These are phyloP conservation scores for Termitomyces sp. DNA, from an alignment of 768 basidiomycete species.

Conservation along the genomic window DNA sequence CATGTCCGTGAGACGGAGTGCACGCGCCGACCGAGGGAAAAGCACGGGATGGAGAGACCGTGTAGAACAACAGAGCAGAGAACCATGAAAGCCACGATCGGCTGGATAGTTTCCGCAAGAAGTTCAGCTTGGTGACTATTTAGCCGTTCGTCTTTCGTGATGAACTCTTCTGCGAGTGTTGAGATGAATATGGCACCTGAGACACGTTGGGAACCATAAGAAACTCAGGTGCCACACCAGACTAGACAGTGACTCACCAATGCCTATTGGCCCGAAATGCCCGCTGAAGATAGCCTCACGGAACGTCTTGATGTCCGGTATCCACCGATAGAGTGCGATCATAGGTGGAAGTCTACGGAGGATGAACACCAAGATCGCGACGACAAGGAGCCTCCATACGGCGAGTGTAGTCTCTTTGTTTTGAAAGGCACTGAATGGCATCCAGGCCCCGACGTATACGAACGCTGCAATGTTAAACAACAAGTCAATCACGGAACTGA, in stretches of 20 bases:
- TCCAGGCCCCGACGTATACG: conserved; percentile 96
- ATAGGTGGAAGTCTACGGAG: conserved; percentile 83
- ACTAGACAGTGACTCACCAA: conserved; percentile 38
- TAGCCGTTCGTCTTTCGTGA: conserved; percentile 37
- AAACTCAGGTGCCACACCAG: background rate
- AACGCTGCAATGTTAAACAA: conserved; percentile 95
- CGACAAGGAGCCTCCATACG: conserved; percentile 80
- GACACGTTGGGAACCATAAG: background rate
- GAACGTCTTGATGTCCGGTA: conserved; percentile 93
- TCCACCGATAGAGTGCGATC: conserved; percentile 82
- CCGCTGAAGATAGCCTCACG: conserved; percentile 93
- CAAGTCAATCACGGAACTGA: conserved; percentile 93
- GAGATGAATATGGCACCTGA: conserved; percentile 90
- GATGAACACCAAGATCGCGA: conserved; percentile 77
- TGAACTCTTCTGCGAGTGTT: conserved; percentile 64
- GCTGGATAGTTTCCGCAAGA: conserved; percentile 76
- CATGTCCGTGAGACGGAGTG: conserved; percentile 87
- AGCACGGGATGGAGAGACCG: conserved; percentile 90
- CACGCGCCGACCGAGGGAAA: conserved; percentile 89
- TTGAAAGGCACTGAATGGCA: conserved; percentile 83
- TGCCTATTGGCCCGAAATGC: conserved; percentile 89
- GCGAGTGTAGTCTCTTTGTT: conserved; percentile 61
- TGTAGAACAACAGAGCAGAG: conserved; percentile 84
- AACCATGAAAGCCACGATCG: conserved; percentile 94
- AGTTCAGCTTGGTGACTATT: conserved; percentile 56